These are phyloP conservation scores for Xylaria sp. DNA, from an alignment of 2,329 filamentous ascomycete species.

Conservation along the genomic window DNA sequence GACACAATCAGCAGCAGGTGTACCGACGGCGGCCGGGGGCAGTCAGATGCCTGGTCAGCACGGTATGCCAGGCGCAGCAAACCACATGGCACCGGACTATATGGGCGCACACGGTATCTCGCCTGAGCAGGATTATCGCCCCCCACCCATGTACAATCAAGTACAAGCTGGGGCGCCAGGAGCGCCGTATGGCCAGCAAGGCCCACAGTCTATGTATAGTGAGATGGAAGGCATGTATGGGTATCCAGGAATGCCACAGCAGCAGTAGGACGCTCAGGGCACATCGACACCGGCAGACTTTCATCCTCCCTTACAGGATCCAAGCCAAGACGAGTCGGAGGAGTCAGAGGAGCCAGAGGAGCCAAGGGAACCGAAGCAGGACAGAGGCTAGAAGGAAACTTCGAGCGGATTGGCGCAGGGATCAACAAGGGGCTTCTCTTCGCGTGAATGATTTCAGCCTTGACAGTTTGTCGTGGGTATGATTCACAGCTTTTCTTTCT, in stretches of 20 bases:
- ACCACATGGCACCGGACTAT: slow-evolving; percentile 73
- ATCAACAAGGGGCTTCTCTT: slow-evolving; percentile 16
- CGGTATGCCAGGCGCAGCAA: slow-evolving; percentile 64
- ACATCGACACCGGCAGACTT: slow-evolving; percentile 32
- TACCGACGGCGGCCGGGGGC: slow-evolving; percentile 58
- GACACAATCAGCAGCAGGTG: slow-evolving; percentile 55
- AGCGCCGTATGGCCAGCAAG: slow-evolving; percentile 79
- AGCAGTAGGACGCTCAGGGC: slow-evolving; percentile 62
- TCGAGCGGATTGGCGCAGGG: neutral
- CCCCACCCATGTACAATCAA: slow-evolving; percentile 84
- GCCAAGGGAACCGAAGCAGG: slow-evolving; percentile 9
- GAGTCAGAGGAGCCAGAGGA: neutral
- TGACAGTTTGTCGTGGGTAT: slow-evolving; percentile 23
- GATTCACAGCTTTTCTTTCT: slow-evolving; percentile 28
- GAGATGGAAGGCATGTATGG: slow-evolving; percentile 87
- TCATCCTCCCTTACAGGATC: slow-evolving; percentile 24
- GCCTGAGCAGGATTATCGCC: slow-evolving; percentile 82
- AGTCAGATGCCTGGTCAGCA: slow-evolving; percentile 64
- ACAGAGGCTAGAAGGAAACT: neutral
- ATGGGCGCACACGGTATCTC: slow-evolving; percentile 72
- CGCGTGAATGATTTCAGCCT: slow-evolving; percentile 13
- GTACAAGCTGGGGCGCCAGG: slow-evolving; percentile 77
- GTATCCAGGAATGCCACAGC: slow-evolving; percentile 82
- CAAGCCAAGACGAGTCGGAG: slow-evolving; percentile 9
- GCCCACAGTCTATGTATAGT: slow-evolving; percentile 80